Conservation (phyloP, 2,329 filamentous ascomycete species). For the Microdochium paspali region DNA sequence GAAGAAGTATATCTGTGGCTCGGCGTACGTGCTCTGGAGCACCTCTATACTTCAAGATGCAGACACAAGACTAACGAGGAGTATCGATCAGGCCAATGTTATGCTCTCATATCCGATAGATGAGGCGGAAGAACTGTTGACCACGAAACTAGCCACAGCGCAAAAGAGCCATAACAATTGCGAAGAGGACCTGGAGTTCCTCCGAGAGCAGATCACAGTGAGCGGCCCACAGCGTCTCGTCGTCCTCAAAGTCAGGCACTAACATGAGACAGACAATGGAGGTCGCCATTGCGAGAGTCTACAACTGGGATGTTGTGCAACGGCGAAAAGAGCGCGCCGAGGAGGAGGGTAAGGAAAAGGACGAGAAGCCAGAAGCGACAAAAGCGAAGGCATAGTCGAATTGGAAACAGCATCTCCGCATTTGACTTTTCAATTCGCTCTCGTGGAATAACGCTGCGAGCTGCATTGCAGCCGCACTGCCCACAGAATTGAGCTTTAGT, state of each 20-base stretch:
- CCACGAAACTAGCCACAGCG: slow-evolving; percentile 69
- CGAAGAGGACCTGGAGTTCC: slow-evolving; percentile 91
- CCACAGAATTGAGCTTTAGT: too few species aligned
- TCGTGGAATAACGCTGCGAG: too few species aligned
- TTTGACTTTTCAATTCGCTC: too few species aligned
- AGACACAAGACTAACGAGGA: slow-evolving; percentile 10
- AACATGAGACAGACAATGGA: slow-evolving; percentile 68
- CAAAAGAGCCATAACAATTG: slow-evolving; percentile 76
- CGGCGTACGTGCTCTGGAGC: slow-evolving; percentile 48
- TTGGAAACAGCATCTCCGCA: not conserved
- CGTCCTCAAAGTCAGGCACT: slow-evolving; percentile 2
- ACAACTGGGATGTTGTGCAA: slow-evolving; percentile 98
- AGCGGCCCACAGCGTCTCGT: slow-evolving; percentile 15
- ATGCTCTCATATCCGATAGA: slow-evolving; percentile 92
- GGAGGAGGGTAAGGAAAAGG: slow-evolving; percentile 34
- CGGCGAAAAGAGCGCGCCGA: slow-evolving; percentile 81
- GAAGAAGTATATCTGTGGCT: slow-evolving; percentile 96
- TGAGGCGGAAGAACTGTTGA: slow-evolving; percentile 73
- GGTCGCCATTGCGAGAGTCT: slow-evolving; percentile 92
- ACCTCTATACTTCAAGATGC: slow-evolving; percentile 1
- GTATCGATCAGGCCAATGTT: slow-evolving; percentile 64
- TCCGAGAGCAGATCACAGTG: slow-evolving; percentile 94
- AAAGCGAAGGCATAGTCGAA: not conserved
- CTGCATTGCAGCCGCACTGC: not conserved
- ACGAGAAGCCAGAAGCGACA: slow-evolving; percentile 28